Base-by-base conservation (phyloP, 139 green algal species). In the Tetradesmus lagerheimii region DNA sequence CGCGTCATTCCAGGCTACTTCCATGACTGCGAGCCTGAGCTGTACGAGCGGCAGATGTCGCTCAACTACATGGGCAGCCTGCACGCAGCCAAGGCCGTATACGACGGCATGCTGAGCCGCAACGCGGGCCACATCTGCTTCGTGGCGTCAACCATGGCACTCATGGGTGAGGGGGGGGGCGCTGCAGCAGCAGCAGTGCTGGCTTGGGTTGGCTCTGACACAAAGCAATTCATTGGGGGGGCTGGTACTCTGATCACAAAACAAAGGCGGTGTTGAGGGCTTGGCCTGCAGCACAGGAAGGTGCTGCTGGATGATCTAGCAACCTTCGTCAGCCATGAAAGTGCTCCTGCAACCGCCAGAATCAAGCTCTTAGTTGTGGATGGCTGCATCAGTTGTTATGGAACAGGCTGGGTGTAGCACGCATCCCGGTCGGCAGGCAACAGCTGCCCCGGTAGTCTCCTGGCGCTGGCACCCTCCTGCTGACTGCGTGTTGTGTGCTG, bases 31-130 rank as follows among this genome's bases (percentile, higher is more conserved):
- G 67, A 88, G 25, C 37, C 94, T 23, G 67, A 86, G 0, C 79
- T 88, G 0, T 97, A 96, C 88, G 71, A 94, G 35, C 67, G 57
- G 12, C 92, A 90, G 86, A 96, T 98, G 96, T 62, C 93, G 3
- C 88, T 99, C 64, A 98, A 99, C 87, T 98, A 97, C 92, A 86
- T 98, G 35, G 97, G 96, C 76, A 93, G 83, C 9, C 85, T 98
- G 27, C 66, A 95, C 78, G 91, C 89, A 20, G 80, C 94, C 8
- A 94, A 97, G 64, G 92, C 91, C 1, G 89, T 95, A 76, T 95
- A 97, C 64, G 88, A 92, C 4, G 85, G 88, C 78, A 98, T 99
- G 97, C 71, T 98, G 20, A 34, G 80, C 20, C 89, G 95, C 1
- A 89, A 92, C 57, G n/a, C 35, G 16, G 96, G 97, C 15, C 93